phyloP scores from a whole-genome alignment of 2,329 filamentous ascomycete species.

The Penicillium sp. region DNA sequence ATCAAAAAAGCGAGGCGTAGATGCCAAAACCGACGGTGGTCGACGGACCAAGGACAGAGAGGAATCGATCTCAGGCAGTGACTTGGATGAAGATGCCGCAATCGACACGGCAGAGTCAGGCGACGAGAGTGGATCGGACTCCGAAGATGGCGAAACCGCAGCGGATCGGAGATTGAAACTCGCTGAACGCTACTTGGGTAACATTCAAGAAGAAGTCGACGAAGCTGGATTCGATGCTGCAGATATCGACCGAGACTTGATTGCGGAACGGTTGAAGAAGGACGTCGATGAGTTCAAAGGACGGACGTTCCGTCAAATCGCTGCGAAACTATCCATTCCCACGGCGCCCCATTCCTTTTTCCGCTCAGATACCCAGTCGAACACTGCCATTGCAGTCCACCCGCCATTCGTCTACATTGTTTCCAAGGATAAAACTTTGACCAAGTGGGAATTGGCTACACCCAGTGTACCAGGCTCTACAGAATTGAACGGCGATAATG shows the following conservation, averaged over 20 bases:
- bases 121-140: constrained; percentile 61
- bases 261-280: constrained; percentile 85
- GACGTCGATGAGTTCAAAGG: constrained; percentile 92
- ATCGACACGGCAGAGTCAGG: constrained; percentile 47
- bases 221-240: constrained; percentile 88
- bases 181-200: constrained; percentile 89
- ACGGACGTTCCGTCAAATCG: constrained; percentile 78
- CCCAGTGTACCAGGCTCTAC: constrained; percentile 23
- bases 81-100: constrained; percentile 58
- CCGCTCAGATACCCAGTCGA: constrained; percentile 71
- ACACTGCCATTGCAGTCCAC: constrained; percentile 77
- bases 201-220: constrained; percentile 78
- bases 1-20: constrained; percentile 45
- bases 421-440: constrained; percentile 76
- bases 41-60: constrained; percentile 54
- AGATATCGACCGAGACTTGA: constrained; percentile 87
- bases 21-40: constrained; percentile 36
- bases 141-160: constrained; percentile 75
- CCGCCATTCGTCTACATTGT: constrained; percentile 83
- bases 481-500: constrained; percentile 61
- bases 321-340: constrained; percentile 67
- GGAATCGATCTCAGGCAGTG: constrained; percentile 85
- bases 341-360: constrained; percentile 68
- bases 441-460: constrained; percentile 81
- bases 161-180: constrained; percentile 82